Base-by-base conservation (phyloP, 2,329 filamentous ascomycete species). In the Trichoderma semiorbis region DNA sequence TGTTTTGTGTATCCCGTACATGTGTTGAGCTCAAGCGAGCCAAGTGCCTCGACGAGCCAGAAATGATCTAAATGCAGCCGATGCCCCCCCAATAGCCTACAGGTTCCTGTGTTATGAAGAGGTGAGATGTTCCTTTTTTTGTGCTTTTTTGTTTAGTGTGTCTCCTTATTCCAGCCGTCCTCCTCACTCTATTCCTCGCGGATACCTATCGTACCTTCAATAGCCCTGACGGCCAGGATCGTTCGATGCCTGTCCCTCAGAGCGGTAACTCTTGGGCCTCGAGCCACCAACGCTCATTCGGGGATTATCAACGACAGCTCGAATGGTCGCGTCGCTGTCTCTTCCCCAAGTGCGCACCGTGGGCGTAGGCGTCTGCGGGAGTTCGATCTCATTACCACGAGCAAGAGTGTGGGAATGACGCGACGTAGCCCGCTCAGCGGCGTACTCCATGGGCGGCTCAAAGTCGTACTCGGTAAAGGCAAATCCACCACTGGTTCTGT, bases 281-380 rank as follows among this genome's bases (percentile, higher is more conserved):
- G 16, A 30, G 21, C n/a, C 36, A 28, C n/a, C 28, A 50, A 53
- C 12, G 8, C 36, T 30, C 10, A 30, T 10, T 3, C 66, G 26
- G 4, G 39, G 66, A 62, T 30, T 53, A 21, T 69, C 66, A 2
- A 69, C 57, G 28, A 69, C 66, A 5, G 66, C 14, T 5, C 66
- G 55, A 36, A 69, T 69, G 7, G 66, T 69, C 6, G 36, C 66
- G n/a, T 61, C 30, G 7, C 55, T 50, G 10, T 61, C 66, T 24
- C 57, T 61, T 21, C 66, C 66, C 66, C 66, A 69, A 4, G 66
- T 69, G 1, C 66, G 57, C 21, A 62, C 66, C 4, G 64, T 34
- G 26, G 57, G 39, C 1, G 66, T n/a, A 5, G 28, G 55, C 12
- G 57, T 16, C 43, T 28, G 55, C 26, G 55, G 12, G 57, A 34